Conservation (phyloP, 768 basidiomycete genomes). For the Pleurotus djamor region DNA sequence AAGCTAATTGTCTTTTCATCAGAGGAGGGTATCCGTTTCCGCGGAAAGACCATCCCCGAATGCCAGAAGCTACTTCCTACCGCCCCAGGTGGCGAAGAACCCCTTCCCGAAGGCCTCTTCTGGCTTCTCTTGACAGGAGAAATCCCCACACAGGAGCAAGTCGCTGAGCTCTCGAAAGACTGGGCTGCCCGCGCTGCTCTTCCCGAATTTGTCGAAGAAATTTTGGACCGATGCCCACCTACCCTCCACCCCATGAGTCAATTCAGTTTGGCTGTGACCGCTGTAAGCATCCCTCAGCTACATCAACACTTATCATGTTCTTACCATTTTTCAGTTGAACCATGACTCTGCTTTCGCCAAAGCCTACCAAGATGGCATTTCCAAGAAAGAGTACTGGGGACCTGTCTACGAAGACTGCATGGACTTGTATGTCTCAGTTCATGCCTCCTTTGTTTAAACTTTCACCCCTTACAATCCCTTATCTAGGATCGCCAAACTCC, state of each 20-base stretch:
- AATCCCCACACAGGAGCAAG: slow-evolving; percentile 89
- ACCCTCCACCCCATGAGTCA: slow-evolving; percentile 99
- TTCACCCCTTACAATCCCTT: neutral
- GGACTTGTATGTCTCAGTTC: slow-evolving; percentile 55
- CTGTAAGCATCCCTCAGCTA: slow-evolving; percentile 42
- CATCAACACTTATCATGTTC: slow-evolving; percentile 1
- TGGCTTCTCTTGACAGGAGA: slow-evolving; percentile 96
- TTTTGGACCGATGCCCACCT: slow-evolving; percentile 89
- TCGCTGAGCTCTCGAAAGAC: slow-evolving; percentile 81
- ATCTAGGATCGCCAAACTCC: slow-evolving; percentile 89
- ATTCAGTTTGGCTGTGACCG: slow-evolving; percentile 94
- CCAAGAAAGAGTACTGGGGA: slow-evolving; percentile 97
- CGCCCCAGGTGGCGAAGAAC: slow-evolving; percentile 84
- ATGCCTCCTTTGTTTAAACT: slow-evolving; percentile 5
- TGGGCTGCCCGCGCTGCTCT: slow-evolving; percentile 93
- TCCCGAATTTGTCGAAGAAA: slow-evolving; percentile 94
- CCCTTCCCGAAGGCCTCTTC: slow-evolving; percentile 92
- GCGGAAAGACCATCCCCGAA: slow-evolving; percentile 93
- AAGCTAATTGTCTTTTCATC: slow-evolving; percentile 1
- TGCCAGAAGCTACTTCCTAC: slow-evolving; percentile 85
- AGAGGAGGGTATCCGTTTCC: slow-evolving; percentile 99
- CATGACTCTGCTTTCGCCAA: slow-evolving; percentile 97
- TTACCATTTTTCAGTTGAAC: slow-evolving; percentile 55
- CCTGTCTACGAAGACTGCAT: slow-evolving; percentile 89
- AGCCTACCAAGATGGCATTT: slow-evolving; percentile 88